A percentile compares a stretch with the other conserved stretches of the same genome.
phyloP scores from a whole-genome alignment of 805 yeast genomes.

The Starmerella bombi region DNA sequence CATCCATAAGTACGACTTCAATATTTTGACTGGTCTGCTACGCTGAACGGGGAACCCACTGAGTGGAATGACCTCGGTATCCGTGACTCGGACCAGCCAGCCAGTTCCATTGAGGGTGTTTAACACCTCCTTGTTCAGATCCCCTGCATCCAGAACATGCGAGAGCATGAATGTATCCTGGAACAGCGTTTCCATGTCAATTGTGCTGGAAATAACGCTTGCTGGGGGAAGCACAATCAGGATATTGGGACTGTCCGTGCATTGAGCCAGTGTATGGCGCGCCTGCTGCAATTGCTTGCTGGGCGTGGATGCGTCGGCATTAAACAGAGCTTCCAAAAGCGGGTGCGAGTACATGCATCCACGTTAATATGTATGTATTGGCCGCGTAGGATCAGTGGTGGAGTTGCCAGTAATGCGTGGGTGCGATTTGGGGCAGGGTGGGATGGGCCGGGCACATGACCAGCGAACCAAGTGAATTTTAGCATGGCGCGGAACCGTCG shows the following conservation, averaged over 20 bases:
- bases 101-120: slow-evolving; percentile 6
- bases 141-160: slow-evolving; percentile 10
- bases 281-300: slow-evolving; percentile 14
- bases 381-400: too few relatives aligned
- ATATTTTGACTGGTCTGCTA: background rate
- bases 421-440: background rate
- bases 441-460: too few relatives aligned
- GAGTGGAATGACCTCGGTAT: slow-evolving; percentile 4
- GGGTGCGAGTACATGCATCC: slow-evolving; percentile 15
- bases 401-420: background rate
- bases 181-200: slow-evolving; percentile 11
- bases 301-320: slow-evolving; percentile 12
- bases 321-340: slow-evolving; percentile 18
- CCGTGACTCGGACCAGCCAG: slow-evolving; percentile 2
- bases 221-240: slow-evolving; percentile 17
- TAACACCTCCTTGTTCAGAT: slow-evolving; percentile 1
- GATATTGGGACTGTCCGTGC: slow-evolving; percentile 4
- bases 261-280: slow-evolving; percentile 1
- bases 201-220: background rate
- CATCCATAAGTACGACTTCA: slow-evolving; percentile 4
- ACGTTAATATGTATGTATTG: background rate
- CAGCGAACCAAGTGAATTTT: background rate
- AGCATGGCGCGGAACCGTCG: slow-evolving; percentile 2
- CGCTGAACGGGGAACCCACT: slow-evolving; percentile 3
- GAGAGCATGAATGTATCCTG: slow-evolving; percentile 18